Evolutionary conservation across 139 green algal genomes (phyloP).

Genomic region (Gonium pectorale): DNA sequence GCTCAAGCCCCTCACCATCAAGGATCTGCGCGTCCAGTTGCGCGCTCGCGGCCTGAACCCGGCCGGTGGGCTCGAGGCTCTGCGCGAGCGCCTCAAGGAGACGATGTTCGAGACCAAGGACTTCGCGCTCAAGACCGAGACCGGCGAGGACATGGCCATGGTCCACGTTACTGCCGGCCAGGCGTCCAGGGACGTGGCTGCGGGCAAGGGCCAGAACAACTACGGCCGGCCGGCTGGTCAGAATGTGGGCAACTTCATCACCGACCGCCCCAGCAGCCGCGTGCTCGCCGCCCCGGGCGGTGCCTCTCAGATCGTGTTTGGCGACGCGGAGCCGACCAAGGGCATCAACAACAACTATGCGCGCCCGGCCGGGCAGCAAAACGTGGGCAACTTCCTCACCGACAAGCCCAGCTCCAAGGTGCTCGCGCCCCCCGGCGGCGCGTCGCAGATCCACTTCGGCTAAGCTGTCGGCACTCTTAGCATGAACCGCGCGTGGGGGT

Average conservation of each 20-base stretch:
- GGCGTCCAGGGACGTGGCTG: constrained; percentile 16
- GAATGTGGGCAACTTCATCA: constrained; percentile 67
- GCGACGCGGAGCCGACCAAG: constrained; percentile 7
- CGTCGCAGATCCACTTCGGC: constrained; percentile 36
- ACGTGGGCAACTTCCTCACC: constrained; percentile 65
- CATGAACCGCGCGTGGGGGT: no score
- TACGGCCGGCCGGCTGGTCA: constrained; percentile 42
- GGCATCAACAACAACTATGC: constrained; percentile 47
- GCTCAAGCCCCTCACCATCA: constrained; percentile 46
- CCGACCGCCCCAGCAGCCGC: constrained; percentile 60
- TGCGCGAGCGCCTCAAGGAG: constrained; percentile 59
- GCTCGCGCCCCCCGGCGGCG: constrained; percentile 15
- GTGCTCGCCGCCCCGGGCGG: constrained; percentile 86
- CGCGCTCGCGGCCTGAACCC: constrained; percentile 48
- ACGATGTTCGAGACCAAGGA: constrained; percentile 47
- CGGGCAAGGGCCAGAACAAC: constrained; percentile 52
- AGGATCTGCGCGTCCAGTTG: constrained; percentile 53
- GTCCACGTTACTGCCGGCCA: constrained; percentile 43
- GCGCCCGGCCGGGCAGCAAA: constrained; percentile 36
- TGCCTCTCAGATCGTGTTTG: constrained; percentile 48
- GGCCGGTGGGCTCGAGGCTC: constrained; percentile 45
- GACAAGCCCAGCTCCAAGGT: constrained; percentile 45
- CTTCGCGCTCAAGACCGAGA: constrained; percentile 58
- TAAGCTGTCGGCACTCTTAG: no score
- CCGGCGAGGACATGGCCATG: constrained; percentile 42